Base-by-base conservation (phyloP, 2,329 filamentous ascomycete genomes). In the Aspergillus aculeatus region DNA sequence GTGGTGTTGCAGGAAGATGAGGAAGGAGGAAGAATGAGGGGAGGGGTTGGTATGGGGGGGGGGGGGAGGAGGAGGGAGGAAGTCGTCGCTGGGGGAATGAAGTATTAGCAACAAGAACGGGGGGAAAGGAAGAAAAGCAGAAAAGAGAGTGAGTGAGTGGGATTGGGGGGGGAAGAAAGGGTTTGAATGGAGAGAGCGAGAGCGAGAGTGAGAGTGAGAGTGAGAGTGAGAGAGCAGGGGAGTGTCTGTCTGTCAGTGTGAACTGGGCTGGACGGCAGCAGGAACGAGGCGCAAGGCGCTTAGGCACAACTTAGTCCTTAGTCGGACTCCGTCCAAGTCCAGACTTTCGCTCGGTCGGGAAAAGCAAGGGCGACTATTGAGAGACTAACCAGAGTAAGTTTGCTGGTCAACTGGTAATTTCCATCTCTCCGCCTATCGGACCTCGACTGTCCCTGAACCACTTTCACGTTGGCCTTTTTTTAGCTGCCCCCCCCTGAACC, bases 1-100 rank as follows among this genome's bases (percentile, higher is more conserved):
- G 68, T 63, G 63, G 66, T 35, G 32, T 12, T 35, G 32, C 11
- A 35, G 11, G 38, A 44, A 19, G 38, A 19, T 16, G 38, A 64
- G 65, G 62, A 67, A 67, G 64, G 63, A 66, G 63, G 59, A 60
- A 63, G 62, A 62, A 62, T 56, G 64, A 62, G 54, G 53, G 55
- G 60, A 59, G 56, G 51, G 59, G 59, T 56, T 59, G 59, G 56
- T 56, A 62, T 60, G 66, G 32, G 32, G 32, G 32, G 6, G 26
- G 26, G 26, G 7, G 3, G 32, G 14, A 14, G 14, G 23, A 23
- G 23, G 23, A 23, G 10, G 32, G 32, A 14, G 32, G 66, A 61
- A 67, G 69, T 67, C 64, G 53, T 48, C 41, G 53, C 26, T 48
- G 53, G 53, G 38, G 44, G 53, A 66, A 63, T 66, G 65, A 49